phyloP scores from a whole-genome alignment of 495 filamentous ascomycete species.

The Neurospora cerealis region DNA sequence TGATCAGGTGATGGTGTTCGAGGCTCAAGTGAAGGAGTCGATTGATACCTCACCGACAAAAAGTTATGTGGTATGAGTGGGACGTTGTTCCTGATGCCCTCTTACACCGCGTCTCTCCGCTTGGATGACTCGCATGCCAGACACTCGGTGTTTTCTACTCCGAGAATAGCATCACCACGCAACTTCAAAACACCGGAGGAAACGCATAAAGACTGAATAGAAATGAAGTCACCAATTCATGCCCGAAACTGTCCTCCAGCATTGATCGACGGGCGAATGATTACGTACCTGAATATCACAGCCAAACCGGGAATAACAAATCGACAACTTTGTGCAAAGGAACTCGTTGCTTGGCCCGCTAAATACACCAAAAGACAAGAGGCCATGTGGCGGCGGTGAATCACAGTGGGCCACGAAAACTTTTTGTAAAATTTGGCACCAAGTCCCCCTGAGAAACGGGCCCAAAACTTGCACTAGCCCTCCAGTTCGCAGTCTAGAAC shows the following conservation, averaged over 20 bases:
- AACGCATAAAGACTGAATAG: neutral
- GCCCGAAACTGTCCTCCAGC: neutral
- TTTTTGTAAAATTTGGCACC: neutral
- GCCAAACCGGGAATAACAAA: neutral
- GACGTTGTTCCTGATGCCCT: neutral
- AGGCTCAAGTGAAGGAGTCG: neutral
- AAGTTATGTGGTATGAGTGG: neutral
- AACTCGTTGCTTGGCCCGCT: neutral
- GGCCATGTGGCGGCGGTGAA: neutral
- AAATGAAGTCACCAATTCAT: neutral
- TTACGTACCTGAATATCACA: neutral
- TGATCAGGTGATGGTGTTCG: neutral
- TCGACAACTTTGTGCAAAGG: neutral
- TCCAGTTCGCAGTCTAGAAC: no score
- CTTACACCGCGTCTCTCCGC: neutral
- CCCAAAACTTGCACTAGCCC: no score
- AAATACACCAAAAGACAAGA: neutral
- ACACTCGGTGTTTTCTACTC: neutral
- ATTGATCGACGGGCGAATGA: neutral
- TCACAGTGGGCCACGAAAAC: neutral
- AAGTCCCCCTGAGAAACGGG: no score
- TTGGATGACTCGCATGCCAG: neutral
- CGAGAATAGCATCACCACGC: neutral
- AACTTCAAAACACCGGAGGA: neutral
- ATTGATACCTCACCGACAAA: neutral